Evolutionary conservation across 208 protist species (phyloP).

Genomic region (Trypanosoma theileri): DNA sequence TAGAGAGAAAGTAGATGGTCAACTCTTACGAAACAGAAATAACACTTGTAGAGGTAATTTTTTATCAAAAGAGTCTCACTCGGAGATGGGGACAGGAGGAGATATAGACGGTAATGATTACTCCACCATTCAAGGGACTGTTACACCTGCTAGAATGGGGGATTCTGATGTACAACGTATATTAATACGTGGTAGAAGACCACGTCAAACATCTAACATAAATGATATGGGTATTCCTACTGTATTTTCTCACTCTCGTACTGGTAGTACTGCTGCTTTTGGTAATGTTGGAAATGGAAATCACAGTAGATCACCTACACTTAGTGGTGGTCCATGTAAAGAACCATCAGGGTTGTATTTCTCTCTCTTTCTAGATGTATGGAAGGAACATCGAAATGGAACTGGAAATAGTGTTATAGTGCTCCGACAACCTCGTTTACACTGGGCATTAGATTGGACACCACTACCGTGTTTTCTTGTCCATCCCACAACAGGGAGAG

Average conservation of each 20-base stretch:
- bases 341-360: neutral
- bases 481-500: constrained; percentile 49
- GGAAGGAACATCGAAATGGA: constrained; percentile 26
- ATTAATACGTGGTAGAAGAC: constrained; percentile 16
- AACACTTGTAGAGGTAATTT: neutral
- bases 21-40: neutral
- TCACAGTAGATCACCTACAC: neutral
- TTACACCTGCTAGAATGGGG: neutral
- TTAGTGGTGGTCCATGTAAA: neutral
- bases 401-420: constrained; percentile 25
- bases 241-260: neutral
- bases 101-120: neutral
- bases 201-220: neutral
- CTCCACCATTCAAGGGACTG: constrained; percentile 1
- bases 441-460: constrained; percentile 58
- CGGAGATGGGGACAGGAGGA: neutral
- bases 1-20: neutral
- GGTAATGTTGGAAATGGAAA: constrained; percentile 1
- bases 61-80: neutral
- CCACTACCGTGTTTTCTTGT: constrained; percentile 62
- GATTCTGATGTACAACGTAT: constrained; percentile 10
- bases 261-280: neutral
- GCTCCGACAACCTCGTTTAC: constrained; percentile 57
- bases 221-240: no score
- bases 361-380: constrained; percentile 51